Percentiles rank a stretch among this genome's conserved stretches.
These are phyloP conservation scores for Geum urbanum DNA, from an alignment of 306 rosid genomes.

Conservation along the genomic window DNA sequence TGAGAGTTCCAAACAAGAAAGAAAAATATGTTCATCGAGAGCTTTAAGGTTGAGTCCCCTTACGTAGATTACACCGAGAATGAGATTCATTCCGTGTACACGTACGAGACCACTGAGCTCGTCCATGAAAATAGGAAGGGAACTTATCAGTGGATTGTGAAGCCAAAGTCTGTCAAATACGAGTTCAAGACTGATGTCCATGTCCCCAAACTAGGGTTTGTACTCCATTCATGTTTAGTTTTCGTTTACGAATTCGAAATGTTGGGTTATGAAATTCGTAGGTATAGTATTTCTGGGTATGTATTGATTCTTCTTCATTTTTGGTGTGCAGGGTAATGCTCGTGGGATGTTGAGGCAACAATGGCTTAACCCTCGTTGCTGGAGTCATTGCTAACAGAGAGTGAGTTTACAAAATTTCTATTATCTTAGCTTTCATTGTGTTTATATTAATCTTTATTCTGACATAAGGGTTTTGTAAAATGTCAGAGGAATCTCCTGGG, in stretches of 20 bases:
- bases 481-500: slow-evolving; percentile 95
- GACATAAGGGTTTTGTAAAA: slow-evolving; percentile 20
- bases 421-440: not conserved
- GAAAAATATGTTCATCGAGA: slow-evolving; percentile 65
- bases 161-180: slow-evolving; percentile 77
- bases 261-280: not conserved
- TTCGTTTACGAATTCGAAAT: not conserved
- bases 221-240: not conserved
- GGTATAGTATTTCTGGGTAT: not conserved
- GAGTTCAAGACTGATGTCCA: slow-evolving; percentile 65
- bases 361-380: slow-evolving; percentile 82
- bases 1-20: not conserved
- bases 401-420: slow-evolving; percentile 40
- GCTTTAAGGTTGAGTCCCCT: slow-evolving; percentile 84
- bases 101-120: slow-evolving; percentile 85
- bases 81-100: slow-evolving; percentile 84
- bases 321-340: slow-evolving; percentile 68
- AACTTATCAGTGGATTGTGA: slow-evolving; percentile 81
- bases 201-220: slow-evolving; percentile 92
- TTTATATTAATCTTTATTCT: not conserved
- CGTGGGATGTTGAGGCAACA: slow-evolving; percentile 99
- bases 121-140: slow-evolving; percentile 82
- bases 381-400: slow-evolving; percentile 92
- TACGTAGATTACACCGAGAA: slow-evolving; percentile 61
- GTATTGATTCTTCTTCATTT: not conserved